Evolutionary conservation across 352 stramenopile genomes (phyloP), one percentile per base, ranked within the genome.

Genomic region (Aphanomyces astaci): DNA sequence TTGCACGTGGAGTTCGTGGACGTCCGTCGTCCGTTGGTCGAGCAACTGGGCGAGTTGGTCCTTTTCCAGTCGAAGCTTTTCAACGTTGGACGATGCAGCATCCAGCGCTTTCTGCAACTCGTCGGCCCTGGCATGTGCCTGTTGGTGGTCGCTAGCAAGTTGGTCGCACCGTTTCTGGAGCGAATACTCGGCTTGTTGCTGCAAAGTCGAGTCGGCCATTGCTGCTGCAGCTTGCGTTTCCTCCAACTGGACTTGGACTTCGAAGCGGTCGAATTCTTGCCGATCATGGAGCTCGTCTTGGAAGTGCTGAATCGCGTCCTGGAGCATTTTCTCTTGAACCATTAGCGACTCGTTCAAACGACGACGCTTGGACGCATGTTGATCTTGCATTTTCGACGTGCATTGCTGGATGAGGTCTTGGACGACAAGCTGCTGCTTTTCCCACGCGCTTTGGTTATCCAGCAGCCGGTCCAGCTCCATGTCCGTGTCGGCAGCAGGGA

Each of bases 371-470:
- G 48, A 65, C 10, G 46, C 56, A 48, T 22, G 32, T 3, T n/a
- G 36, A 1, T 65, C 56, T 24, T 30, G 10, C 11, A 48, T 24
- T 27, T 65, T 39, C 19, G 24, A 27, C 25, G 13, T 32, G 40
- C 56, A 65, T 30, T 65, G 56, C 9, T 22, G 36, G 3, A 65
- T 13, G 5, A 65, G 33, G 40, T 65, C 56, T 9, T 51, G 33
- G 13, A 65, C 39, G 40, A 65, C 13, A 5, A 25, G 33, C 22
- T 65, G 56, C 33, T 65, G 32, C n/a, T 52, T 46, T 15, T 52
- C 22, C 36, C n/a, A 53, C 0, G 36, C 24, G 10, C 4, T 9
- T 33, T 65, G 36, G 22, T 65, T 15, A 9, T 65, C 13, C 13
- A 65, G 36, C 19, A 65, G 22, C 33, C 10, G 56, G 17, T 19